Percentiles rank a stretch among this genome's conserved stretches.
Evolutionary conservation across 768 basidiomycete genomes (phyloP).

Genomic region (Suillus cothurnatus): DNA sequence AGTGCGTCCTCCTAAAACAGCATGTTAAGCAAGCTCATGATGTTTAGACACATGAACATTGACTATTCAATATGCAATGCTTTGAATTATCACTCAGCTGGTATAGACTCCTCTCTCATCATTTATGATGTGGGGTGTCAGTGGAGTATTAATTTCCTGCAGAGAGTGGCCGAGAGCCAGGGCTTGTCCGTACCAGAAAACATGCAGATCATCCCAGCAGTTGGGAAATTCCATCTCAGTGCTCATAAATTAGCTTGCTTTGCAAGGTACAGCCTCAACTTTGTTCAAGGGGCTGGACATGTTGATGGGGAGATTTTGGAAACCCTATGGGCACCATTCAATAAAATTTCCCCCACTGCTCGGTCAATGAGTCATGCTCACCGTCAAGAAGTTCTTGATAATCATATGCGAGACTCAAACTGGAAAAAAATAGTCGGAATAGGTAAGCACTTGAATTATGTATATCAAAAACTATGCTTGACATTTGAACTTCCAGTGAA

Average conservation of each 20-base stretch:
- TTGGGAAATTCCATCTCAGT: constrained; percentile 35
- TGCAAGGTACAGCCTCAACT: no score
- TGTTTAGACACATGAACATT: constrained; percentile 29
- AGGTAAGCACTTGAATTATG: constrained; percentile 13
- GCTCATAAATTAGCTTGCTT: no score
- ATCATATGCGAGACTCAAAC: constrained; percentile 36
- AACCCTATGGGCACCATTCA: no score
- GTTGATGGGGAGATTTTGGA: no score
- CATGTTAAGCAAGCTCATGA: neutral
- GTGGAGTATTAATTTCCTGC: constrained; percentile 21
- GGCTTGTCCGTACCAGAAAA: neutral
- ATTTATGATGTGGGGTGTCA: constrained; percentile 36
- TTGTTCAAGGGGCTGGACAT: no score
- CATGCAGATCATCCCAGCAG: constrained; percentile 15
- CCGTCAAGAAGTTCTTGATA: constrained; percentile 30
- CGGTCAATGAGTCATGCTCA: no score
- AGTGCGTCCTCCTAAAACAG: neutral
- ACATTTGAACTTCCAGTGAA: neutral
- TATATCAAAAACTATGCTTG: neutral
- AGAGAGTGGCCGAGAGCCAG: neutral
- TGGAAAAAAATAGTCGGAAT: constrained; percentile 34
- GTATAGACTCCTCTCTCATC: constrained; percentile 12
- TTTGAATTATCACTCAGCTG: constrained; percentile 14
- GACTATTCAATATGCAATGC: constrained; percentile 30
- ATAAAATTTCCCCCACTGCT: no score